Evolutionary conservation across 2,329 filamentous ascomycete genomes (phyloP).

Genomic region (Phialophora chinensis): DNA sequence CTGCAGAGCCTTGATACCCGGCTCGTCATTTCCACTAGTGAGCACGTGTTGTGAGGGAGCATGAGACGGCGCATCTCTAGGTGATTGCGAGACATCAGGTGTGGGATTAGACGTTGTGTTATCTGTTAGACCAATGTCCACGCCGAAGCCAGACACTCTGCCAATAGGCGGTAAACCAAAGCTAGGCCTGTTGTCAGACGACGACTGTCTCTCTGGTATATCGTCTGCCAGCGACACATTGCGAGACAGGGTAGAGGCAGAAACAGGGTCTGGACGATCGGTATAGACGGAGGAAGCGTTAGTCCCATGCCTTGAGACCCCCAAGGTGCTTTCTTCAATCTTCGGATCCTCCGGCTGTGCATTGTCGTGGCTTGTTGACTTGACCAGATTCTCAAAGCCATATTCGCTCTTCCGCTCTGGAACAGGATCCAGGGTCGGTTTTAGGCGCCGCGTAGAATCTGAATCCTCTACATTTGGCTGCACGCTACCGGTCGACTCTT

Average conservation of each 20-base stretch:
- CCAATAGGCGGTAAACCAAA: conserved; percentile 31
- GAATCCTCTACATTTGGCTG: conserved; percentile 41
- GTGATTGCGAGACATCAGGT: conserved; percentile 1
- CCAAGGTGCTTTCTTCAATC: conserved; percentile 21
- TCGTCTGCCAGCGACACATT: conserved; percentile 27
- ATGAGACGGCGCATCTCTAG: background rate
- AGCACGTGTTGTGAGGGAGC: background rate
- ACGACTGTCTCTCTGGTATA: conserved; percentile 7
- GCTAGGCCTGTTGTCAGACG: conserved; percentile 3
- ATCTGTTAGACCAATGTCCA: conserved; percentile 27
- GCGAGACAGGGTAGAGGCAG: conserved; percentile 31
- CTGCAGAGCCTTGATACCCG: conserved; percentile 45
- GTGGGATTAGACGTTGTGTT: conserved; percentile 1
- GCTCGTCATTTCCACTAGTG: background rate
- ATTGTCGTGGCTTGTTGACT: conserved; percentile 13
- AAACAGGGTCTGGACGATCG: conserved; percentile 38
- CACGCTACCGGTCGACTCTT: conserved; percentile 14
- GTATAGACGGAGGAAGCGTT: conserved; percentile 39
- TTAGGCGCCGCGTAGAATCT: conserved; percentile 47
- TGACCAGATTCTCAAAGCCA: conserved; percentile 55
- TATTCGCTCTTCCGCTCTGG: conserved; percentile 66
- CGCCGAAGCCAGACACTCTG: conserved; percentile 35
- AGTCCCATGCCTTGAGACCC: conserved; percentile 32
- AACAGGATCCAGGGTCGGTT: conserved; percentile 59
- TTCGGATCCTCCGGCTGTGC: conserved; percentile 25